phyloP scores from a whole-genome alignment of 1,284 basidiomycete genomes.

The Rhodotorula sp. region DNA sequence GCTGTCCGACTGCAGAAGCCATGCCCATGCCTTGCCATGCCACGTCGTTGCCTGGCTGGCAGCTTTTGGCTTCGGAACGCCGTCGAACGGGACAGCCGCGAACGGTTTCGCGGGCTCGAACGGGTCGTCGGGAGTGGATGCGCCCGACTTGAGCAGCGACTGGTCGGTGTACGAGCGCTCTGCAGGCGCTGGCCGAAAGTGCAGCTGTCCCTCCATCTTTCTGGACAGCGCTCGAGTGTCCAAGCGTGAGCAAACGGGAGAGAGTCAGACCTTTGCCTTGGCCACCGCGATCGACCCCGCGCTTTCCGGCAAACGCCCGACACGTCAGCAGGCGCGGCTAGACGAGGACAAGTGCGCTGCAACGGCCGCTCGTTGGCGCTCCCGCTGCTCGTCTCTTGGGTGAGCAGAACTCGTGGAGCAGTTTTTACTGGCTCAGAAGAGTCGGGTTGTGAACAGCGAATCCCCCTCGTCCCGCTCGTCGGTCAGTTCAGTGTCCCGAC shows the following conservation, averaged over 20 bases:
- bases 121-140: not conserved
- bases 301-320: too few relatives aligned
- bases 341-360: too few relatives aligned
- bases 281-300: too few relatives aligned
- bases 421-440: too few relatives aligned
- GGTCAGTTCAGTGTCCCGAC: too few relatives aligned
- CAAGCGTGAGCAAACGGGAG: not conserved
- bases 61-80: not conserved
- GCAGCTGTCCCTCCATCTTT: not conserved
- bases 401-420: too few relatives aligned
- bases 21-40: slow-evolving; percentile 15
- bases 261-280: not conserved
- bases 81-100: not conserved
- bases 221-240: too few relatives aligned
- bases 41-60: not conserved
- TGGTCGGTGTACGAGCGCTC: not conserved
- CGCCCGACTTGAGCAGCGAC: slow-evolving; percentile 7
- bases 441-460: too few relatives aligned
- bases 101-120: not conserved
- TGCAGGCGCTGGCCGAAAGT: not conserved
- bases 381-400: too few relatives aligned
- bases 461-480: too few relatives aligned
- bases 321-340: too few relatives aligned
- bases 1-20: slow-evolving; percentile 15
- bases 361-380: too few relatives aligned